A percentile compares a stretch with the other conserved stretches of the same genome.
Conservation (phyloP, 2,329 filamentous ascomycete species). For the Colletotrichum lini region DNA sequence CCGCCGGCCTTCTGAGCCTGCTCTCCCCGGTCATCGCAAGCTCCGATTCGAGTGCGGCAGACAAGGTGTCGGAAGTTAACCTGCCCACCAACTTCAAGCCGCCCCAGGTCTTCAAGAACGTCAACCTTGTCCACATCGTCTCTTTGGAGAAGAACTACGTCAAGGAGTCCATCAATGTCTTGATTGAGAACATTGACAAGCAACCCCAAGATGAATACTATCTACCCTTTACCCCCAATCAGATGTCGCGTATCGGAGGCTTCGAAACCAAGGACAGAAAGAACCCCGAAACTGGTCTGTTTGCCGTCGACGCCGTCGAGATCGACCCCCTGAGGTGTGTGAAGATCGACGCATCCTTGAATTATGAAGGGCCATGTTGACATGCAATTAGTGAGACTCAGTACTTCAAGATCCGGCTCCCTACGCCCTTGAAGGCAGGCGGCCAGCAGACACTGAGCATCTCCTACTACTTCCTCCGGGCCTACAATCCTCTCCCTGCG, state of each 20-base stretch:
- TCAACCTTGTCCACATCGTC: constrained; percentile 89
- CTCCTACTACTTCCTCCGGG: constrained; percentile 83
- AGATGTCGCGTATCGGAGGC: constrained; percentile 84
- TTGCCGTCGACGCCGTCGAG: constrained; percentile 78
- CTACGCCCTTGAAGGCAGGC: constrained; percentile 80
- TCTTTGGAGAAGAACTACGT: constrained; percentile 95
- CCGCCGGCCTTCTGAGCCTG: constrained; percentile 72
- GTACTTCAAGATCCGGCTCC: constrained; percentile 88
- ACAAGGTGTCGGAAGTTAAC: constrained; percentile 67
- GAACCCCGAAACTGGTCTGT: constrained; percentile 75
- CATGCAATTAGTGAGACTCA: constrained; percentile 72
- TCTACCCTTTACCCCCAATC: constrained; percentile 83
- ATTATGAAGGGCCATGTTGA: neutral
- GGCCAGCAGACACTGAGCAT: constrained; percentile 90
- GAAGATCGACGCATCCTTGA: constrained; percentile 34
- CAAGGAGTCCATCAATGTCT: constrained; percentile 92
- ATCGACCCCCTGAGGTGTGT: constrained; percentile 71
- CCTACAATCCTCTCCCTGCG: constrained; percentile 85
- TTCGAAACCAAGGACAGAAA: constrained; percentile 96
- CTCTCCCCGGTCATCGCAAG: constrained; percentile 62
- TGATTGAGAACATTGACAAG: constrained; percentile 88
- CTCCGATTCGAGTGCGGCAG: constrained; percentile 54
- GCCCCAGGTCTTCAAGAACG: constrained; percentile 93
- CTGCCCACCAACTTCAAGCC: constrained; percentile 82
- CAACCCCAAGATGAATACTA: constrained; percentile 91